Conservation (phyloP, 805 yeast genomes). For the Myxozyma neglecta region DNA sequence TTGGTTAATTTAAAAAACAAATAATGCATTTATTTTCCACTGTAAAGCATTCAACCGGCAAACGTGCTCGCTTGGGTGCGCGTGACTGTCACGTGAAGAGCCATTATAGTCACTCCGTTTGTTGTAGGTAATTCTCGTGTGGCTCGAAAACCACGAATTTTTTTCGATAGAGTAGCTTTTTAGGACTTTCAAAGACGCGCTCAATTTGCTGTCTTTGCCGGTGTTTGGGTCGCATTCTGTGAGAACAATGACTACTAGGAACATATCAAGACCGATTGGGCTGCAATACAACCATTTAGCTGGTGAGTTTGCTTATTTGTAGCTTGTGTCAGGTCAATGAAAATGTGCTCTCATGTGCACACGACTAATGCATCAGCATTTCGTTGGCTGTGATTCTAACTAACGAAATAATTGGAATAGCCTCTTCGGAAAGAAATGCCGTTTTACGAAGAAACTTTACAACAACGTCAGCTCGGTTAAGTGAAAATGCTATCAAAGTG, state of each 20-base stretch:
- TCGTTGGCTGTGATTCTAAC: neutral
- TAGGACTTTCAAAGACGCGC: neutral
- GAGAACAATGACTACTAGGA: neutral
- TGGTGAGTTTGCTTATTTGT: neutral
- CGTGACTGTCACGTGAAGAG: neutral
- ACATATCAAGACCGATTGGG: slow-evolving; percentile 1
- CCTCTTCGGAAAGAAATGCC: neutral
- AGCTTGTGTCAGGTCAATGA: neutral
- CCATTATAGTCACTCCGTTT: neutral
- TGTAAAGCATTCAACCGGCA: neutral
- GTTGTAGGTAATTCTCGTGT: neutral
- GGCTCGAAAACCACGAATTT: slow-evolving; percentile 3
- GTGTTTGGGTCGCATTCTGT: neutral
- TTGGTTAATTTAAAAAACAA: neutral
- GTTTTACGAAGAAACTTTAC: neutral
- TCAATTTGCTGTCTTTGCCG: neutral
- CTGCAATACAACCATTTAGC: neutral
- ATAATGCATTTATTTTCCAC: neutral
- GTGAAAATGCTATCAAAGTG: neutral
- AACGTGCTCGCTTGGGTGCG: neutral
- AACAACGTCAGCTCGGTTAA: neutral
- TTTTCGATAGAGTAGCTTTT: neutral
- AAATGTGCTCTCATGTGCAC: neutral
- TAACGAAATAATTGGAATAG: neutral
- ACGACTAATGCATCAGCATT: neutral